Evolutionary conservation across 352 stramenopile species (phyloP).

Genomic region (Phytophthora megakarya): DNA sequence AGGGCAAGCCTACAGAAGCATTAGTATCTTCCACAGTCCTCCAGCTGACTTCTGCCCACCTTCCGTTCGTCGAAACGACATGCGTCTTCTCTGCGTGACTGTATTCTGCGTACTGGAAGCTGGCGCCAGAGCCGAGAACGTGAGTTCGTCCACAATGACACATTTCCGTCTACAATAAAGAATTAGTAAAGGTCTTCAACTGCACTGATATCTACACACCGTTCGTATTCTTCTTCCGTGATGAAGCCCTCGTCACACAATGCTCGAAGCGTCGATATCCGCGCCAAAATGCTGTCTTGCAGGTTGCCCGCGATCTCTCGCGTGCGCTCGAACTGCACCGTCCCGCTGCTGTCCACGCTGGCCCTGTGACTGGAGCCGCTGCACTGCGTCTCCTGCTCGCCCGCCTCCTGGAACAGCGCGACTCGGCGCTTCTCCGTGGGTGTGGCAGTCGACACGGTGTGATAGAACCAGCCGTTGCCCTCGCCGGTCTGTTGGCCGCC

Average conservation of each 20-base stretch:
- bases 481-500: conserved; percentile 49
- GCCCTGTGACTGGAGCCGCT: conserved; percentile 5
- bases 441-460: conserved; percentile 63
- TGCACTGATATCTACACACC: conserved; percentile 30
- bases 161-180: conserved; percentile 58
- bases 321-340: conserved; percentile 43
- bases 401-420: conserved; percentile 29
- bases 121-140: conserved; percentile 43
- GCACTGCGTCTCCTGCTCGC: conserved; percentile 28
- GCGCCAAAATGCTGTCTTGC: conserved; percentile 62
- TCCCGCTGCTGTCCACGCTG: conserved; percentile 19
- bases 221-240: conserved; percentile 76
- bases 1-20: conserved; percentile 45
- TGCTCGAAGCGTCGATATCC: conserved; percentile 74
- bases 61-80: conserved; percentile 40
- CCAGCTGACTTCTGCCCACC: conserved; percentile 10
- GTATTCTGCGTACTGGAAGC: conserved; percentile 38
- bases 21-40: not conserved
- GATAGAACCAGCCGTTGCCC: conserved; percentile 39
- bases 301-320: conserved; percentile 40
- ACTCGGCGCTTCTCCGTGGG: conserved; percentile 40
- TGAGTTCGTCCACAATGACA: conserved; percentile 79
- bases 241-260: conserved; percentile 86
- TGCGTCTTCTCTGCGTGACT: conserved; percentile 40
- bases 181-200: not conserved